These are phyloP conservation scores for carrot (Daucus carota) DNA, from an alignment of 129 eudicot genomes.

Conservation along the genomic window DH1_v3.0 NC_030383.2:61638001-61638500, in stretches of 20 bases:
- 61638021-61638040: constrained; percentile 94
- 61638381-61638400: neutral
- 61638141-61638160: constrained; percentile 35
- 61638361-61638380: neutral
- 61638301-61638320: constrained; percentile 23
- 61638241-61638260: neutral
- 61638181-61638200: too few species aligned
- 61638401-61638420: neutral
- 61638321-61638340: neutral
- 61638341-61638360: neutral
- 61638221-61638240: too few species aligned
- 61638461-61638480: neutral
- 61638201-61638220: too few species aligned
- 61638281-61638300: constrained; percentile 2
- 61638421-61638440: neutral
- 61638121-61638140: constrained; percentile 35
- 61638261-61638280: neutral
- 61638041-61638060: constrained; percentile 74
- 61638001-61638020: constrained; percentile 72
- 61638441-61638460: constrained; percentile 5
- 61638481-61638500: neutral
- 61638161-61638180: constrained; percentile 5
- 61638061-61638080: constrained; percentile 22
- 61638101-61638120: constrained; percentile 36
- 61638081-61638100: constrained; percentile 15